Evolutionary conservation across 768 basidiomycete species (phyloP).

Genomic region (Kwoniella sp.): DNA sequence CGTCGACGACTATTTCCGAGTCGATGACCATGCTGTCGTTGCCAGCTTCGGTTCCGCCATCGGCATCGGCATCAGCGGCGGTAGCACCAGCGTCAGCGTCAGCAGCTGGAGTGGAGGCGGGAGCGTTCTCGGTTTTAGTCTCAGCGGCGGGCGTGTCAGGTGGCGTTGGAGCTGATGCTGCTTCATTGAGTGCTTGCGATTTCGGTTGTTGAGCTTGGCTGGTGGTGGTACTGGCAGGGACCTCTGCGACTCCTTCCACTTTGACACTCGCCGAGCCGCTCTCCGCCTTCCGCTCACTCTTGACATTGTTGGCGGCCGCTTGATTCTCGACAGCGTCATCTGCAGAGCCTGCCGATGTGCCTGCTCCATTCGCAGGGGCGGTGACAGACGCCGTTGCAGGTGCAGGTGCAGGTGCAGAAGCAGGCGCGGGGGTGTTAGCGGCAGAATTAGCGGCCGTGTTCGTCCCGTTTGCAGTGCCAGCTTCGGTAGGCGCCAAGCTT

Average conservation of each 20-base stretch:
- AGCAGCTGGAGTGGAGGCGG: not conserved
- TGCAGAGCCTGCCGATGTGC: not conserved
- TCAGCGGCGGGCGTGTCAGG: not conserved
- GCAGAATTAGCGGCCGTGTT: constrained; percentile 3
- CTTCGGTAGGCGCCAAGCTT: not conserved
- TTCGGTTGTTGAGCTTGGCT: constrained; percentile 1
- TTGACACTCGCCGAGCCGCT: not conserved
- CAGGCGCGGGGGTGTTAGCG: constrained; percentile 14
- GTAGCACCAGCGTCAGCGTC: too few relatives aligned
- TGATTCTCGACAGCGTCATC: not conserved
- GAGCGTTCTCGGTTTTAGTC: not conserved
- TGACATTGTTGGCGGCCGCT: not conserved
- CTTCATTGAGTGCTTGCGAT: not conserved
- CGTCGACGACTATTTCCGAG: constrained; percentile 6
- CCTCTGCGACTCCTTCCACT: not conserved
- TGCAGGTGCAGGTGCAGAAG: constrained; percentile 6
- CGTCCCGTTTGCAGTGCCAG: not conserved
- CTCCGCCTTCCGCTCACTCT: not conserved
- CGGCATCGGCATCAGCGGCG: too few relatives aligned
- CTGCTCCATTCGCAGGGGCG: not conserved
- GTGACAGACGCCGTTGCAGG: not conserved
- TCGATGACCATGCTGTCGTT: not conserved
- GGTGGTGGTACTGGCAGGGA: not conserved
- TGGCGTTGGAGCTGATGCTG: constrained; percentile 2
- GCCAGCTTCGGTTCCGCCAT: constrained; percentile 1